Evolutionary conservation across 495 filamentous ascomycete genomes (phyloP).

Genomic region (Xanthoparmelia taractica): DNA sequence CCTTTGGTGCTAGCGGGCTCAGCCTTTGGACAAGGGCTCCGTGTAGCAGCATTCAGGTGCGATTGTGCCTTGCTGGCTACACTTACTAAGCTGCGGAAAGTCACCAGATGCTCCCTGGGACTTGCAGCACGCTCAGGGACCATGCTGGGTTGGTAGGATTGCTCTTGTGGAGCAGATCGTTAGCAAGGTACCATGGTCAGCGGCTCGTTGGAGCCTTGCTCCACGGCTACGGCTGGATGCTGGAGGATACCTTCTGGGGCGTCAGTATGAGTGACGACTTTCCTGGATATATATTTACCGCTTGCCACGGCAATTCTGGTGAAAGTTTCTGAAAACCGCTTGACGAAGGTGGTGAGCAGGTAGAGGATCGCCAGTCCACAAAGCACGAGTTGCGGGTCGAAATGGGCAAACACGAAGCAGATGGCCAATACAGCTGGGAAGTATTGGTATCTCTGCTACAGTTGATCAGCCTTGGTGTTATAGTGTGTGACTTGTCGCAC

Average conservation of each 20-base stretch:
- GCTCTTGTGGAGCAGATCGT: neutral
- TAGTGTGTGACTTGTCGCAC: neutral
- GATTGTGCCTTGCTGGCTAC: neutral
- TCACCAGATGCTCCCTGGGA: neutral
- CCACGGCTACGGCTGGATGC: neutral
- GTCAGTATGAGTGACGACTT: neutral
- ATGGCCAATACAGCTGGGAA: neutral
- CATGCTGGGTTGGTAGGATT: neutral
- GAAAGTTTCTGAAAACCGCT: neutral
- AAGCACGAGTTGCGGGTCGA: neutral
- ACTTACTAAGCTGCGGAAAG: neutral
- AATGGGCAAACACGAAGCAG: neutral
- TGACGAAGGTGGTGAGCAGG: neutral
- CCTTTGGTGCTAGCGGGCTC: too few relatives aligned
- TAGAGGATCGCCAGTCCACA: neutral
- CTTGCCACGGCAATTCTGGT: neutral
- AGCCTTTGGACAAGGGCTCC: neutral
- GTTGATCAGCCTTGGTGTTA: neutral
- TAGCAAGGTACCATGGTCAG: neutral
- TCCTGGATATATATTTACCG: neutral
- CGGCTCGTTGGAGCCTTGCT: neutral
- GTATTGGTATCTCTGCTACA: neutral
- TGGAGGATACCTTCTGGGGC: neutral
- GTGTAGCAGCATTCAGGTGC: neutral
- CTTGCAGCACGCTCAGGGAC: neutral